phyloP scores from a whole-genome alignment of 2,329 filamentous ascomycete genomes.

The Pleoardoris graminearum region DNA sequence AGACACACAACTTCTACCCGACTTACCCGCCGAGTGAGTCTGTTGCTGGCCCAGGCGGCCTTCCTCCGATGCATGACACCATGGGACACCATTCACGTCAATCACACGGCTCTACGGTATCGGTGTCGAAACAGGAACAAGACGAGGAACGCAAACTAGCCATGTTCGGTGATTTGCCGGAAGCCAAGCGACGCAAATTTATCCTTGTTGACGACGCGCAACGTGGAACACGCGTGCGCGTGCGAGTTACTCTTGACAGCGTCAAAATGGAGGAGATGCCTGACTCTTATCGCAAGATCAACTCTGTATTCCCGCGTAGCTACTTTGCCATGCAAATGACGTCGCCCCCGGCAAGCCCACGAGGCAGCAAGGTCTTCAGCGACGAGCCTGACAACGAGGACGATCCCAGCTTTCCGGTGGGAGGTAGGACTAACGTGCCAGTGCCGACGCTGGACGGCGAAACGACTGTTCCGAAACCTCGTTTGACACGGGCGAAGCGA shows the following conservation, averaged over 20 bases:
- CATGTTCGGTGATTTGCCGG: conserved; percentile 85
- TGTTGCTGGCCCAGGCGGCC: conserved; percentile 57
- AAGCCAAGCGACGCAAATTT: conserved; percentile 92
- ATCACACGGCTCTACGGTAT: conserved; percentile 48
- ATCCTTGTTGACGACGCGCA: conserved; percentile 92
- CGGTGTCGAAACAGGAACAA: conserved; percentile 55
- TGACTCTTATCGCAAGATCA: conserved; percentile 88
- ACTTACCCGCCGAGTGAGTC: conserved; percentile 64
- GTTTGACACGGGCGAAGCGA: conserved; percentile 69
- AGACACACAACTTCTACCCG: conserved; percentile 75
- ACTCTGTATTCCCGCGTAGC: conserved; percentile 86
- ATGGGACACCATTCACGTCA: conserved; percentile 54
- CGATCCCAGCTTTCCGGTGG: conserved; percentile 49
- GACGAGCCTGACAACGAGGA: conserved; percentile 56
- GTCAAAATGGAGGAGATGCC: conserved; percentile 96
- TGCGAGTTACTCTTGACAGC: conserved; percentile 88
- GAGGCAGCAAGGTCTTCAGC: conserved; percentile 73
- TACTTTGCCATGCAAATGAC: conserved; percentile 96
- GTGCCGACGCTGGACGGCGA: conserved; percentile 68
- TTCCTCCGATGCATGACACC: conserved; percentile 66
- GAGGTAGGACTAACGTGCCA: conserved; percentile 53
- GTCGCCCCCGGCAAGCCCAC: conserved; percentile 74
- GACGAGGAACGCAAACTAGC: conserved; percentile 65
- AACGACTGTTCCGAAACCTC: conserved; percentile 73
- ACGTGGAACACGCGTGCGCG: conserved; percentile 73